Evolutionary conservation across 2,329 filamentous ascomycete genomes (phyloP).

Genomic region (Colletotrichum theobromicola): DNA sequence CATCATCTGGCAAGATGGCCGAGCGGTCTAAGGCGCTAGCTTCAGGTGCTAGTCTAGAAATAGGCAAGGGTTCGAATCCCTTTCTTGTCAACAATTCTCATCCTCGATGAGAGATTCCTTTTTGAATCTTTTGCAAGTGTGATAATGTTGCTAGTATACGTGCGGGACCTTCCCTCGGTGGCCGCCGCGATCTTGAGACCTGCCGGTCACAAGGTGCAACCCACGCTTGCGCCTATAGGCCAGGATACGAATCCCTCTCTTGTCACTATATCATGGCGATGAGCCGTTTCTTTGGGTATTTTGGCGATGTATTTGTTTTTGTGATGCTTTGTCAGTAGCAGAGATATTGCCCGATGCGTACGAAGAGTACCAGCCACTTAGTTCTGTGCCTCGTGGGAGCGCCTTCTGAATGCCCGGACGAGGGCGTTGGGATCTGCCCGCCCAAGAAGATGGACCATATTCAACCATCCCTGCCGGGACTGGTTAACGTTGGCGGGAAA

Average conservation of each 20-base stretch:
- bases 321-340: background rate
- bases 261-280: background rate
- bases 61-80: conserved; percentile 3
- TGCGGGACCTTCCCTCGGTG: too few species aligned
- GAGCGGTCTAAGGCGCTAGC: conserved; percentile 11
- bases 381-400: background rate
- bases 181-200: too few species aligned
- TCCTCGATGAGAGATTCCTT: too few species aligned
- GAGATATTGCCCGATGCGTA: background rate
- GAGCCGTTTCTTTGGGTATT: background rate
- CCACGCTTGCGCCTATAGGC: too few species aligned
- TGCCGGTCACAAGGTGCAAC: too few species aligned
- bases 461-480: fast-evolving
- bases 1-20: conserved; percentile 1
- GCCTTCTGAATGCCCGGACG: background rate
- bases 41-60: conserved; percentile 7
- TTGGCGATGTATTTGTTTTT: background rate
- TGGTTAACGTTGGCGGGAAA: background rate
- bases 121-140: too few species aligned
- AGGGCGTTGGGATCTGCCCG: background rate
- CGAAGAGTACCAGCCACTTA: fast-evolving
- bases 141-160: too few species aligned
- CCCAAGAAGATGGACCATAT: background rate
- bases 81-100: background rate
- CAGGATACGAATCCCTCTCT: background rate